Base-by-base conservation (phyloP, 225 moss, liverwort and hornwort genomes). In the Climacium dendroides region DNA sequence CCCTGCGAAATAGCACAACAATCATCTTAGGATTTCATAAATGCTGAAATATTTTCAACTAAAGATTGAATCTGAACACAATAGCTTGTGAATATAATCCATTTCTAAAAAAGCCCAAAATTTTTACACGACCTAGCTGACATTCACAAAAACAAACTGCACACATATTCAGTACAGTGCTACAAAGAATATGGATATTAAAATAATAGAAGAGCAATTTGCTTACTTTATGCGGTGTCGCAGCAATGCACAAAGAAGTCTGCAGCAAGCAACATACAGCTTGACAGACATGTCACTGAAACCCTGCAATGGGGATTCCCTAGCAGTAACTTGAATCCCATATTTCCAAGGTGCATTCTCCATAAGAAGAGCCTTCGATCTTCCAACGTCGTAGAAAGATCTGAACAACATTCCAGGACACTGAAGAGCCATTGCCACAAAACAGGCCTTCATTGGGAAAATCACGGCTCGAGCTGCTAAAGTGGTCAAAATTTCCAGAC, bases 221-320 rank as follows among this genome's bases (percentile, higher is more conserved):
- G 83, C 82, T 79, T 91, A 94, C 98, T 92, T 92, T 74, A 94
- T 92, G 74, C 96, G 97, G 93, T 99, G 97, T 52, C 97, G 90
- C 58, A 99, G 89, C 82, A 99, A 87, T 87, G 97, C 95, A 91
- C 96, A 97, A 34, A 99, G 94, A 85, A 97, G 94, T 71, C 92
- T 94, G 89, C 99, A 99, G 94, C 96, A 96, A 55, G 92, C 94
- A 87, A 97, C 91, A 85, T 96, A 99, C 25, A 97, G 92, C 89
- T 90, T 94, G 83, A 91, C 83, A 86, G 90, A 85, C 48, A 71
- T 80, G 76, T 85, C 89, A 70, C 83, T 85, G 60, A 90, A 90
- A 66, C 71, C 82, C 71, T 85, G 88, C 17, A 66, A 60, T 67
- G 86, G 64, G 11, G 54, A 12, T 59, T 77, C 59, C 54, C 30